A percentile compares a stretch with the other conserved stretches of the same genome.
These are phyloP conservation scores for Lepidium africanum DNA, from an alignment of 345 rosid species.

Conservation along the genomic window DNA sequence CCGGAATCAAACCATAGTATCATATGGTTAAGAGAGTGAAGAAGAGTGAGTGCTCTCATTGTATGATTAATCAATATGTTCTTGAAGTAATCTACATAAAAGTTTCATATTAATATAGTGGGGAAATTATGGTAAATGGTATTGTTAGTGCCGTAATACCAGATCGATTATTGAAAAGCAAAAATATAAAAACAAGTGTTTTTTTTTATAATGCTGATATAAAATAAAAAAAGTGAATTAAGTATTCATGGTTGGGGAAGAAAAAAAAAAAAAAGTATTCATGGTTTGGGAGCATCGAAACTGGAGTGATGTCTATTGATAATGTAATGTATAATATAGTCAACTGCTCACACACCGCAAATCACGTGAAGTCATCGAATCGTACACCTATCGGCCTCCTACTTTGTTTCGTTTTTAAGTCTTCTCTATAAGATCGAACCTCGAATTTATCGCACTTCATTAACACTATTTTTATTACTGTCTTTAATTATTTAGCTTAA, in stretches of 20 bases:
- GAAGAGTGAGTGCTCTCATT: neutral
- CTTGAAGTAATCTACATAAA: neutral
- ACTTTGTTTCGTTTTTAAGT: conserved; percentile 19
- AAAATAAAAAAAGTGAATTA: neutral
- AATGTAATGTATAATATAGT: conserved; percentile 11
- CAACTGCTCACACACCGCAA: conserved; percentile 32
- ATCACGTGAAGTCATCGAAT: conserved; percentile 31
- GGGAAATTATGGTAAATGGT: neutral
- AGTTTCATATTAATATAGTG: neutral
- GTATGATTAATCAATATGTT: too few species aligned
- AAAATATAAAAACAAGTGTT: neutral
- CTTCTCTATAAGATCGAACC: conserved; percentile 24
- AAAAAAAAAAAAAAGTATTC: too few species aligned
- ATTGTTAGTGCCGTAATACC: neutral
- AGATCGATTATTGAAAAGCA: neutral
- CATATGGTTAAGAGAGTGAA: neutral
- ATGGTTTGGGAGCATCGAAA: conserved; percentile 19
- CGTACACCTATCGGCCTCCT: conserved; percentile 27
- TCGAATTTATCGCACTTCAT: conserved; percentile 14
- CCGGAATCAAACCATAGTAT: neutral
- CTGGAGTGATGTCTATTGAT: conserved; percentile 10
- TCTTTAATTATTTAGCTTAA: neutral
- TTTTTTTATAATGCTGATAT: neutral
- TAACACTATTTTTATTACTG: neutral
- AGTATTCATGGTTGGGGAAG: too few species aligned